Evolutionary conservation across 1,284 basidiomycete genomes (phyloP).

Genomic region (Amylostereum areolatum): DNA sequence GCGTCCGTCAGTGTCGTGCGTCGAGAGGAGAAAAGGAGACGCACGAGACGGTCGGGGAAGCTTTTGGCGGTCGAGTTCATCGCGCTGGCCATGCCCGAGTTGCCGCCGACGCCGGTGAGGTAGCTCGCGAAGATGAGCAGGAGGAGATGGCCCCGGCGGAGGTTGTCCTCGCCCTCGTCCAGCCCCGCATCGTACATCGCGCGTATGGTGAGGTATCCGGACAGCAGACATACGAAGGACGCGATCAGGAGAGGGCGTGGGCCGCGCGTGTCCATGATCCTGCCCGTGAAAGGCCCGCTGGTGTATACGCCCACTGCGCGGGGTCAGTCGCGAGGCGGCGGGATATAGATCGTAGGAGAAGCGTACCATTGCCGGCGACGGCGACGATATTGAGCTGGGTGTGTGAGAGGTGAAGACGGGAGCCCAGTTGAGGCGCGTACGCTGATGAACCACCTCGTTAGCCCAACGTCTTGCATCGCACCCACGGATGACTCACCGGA

Average conservation of each 20-base stretch:
- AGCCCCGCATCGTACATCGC: constrained; percentile 52
- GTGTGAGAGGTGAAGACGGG: constrained; percentile 63
- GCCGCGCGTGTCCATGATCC: constrained; percentile 59
- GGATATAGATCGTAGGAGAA: constrained; percentile 4
- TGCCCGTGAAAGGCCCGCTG: constrained; percentile 64
- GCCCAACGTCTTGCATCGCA: not conserved
- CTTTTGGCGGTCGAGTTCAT: constrained; percentile 65
- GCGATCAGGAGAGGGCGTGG: constrained; percentile 44
- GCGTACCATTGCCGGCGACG: constrained; percentile 58
- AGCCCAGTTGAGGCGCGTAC: constrained; percentile 75
- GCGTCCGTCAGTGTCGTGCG: not conserved
- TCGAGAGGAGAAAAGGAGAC: constrained; percentile 14
- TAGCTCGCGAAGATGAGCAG: constrained; percentile 44
- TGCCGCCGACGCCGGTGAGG: constrained; percentile 59
- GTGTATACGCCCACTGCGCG: constrained; percentile 51
- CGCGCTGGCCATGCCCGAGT: constrained; percentile 47
- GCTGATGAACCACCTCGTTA: constrained; percentile 31
- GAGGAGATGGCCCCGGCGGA: constrained; percentile 24
- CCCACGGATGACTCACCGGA: constrained; percentile 33
- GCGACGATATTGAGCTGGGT: constrained; percentile 75
- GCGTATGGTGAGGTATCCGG: constrained; percentile 65
- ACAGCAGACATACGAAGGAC: constrained; percentile 46
- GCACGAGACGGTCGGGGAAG: constrained; percentile 47
- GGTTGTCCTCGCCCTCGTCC: constrained; percentile 16
- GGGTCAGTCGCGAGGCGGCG: not conserved